Evolutionary conservation across 306 rosid genomes (phyloP), one percentile per base, ranked within the genome.

Genomic region (Psophocarpus tetragonolobus): DNA sequence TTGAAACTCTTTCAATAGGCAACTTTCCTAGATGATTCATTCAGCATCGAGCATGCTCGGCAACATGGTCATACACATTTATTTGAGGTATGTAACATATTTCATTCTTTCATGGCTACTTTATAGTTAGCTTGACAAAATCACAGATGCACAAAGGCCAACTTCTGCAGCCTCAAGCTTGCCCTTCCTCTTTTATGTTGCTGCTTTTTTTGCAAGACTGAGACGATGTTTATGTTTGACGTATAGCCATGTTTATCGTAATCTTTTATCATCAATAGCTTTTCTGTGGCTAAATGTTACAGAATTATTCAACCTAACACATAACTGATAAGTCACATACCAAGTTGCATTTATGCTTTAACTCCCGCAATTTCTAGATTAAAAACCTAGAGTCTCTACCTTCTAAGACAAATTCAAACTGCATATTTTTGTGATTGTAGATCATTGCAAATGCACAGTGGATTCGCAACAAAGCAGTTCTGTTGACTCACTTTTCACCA

Each of bases 401-500:
- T 54, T 21, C 69, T 32, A 21, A 45, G 66, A 65, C 17, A n/a
- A 62, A 41, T 73, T 44, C 57, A 47, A 9, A 27, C 8, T 66
- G 67, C 41, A 79, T 76, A 35, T 33, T 79, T 27, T 71, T 6
- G n/a, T 11, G 14, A 24, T 80, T 80, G 88, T 87, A 94, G 97
- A 73, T 92, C 41, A 85, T 95, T 60, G 91, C 87, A 81, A 88
- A 95, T 66, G 91, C 95, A 15, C 83, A 88, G 71, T 92, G 98
- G 98, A 92, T 95, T 76, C 91, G 97, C 80, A 95, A 91, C 85
- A 95, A 95, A 84, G 84, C 97, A 5, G 84, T 92, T 88, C 56
- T 95, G 51, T 85, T 95, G 82, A 95, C 98, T 62, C 98, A 92
- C 89, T 95, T 95, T 86, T 95, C 98, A 23, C 86, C 98, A 18